Percentiles rank a stretch among this genome's conserved stretches.
Evolutionary conservation across 2,329 filamentous ascomycete species (phyloP).

Genomic region (Aspergillus terreus): DNA sequence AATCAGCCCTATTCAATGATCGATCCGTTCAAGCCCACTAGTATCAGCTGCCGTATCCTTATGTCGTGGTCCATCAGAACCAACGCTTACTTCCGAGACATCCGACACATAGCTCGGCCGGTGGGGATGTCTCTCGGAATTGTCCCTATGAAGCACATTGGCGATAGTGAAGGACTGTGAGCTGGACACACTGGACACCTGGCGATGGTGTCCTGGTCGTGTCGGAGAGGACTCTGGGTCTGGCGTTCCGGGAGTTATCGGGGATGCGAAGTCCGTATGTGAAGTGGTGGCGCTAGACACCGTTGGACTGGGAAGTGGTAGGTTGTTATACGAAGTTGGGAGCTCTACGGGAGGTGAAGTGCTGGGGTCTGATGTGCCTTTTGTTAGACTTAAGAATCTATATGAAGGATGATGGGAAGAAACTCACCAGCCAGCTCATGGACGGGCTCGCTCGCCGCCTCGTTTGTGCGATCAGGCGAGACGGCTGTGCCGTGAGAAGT

Average conservation of each 20-base stretch:
- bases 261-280: conserved; percentile 3
- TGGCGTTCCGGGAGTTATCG: conserved; percentile 3
- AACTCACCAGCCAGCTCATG: neutral
- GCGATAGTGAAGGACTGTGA: conserved; percentile 5
- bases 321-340: conserved; percentile 10
- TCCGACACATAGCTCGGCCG: conserved; percentile 10
- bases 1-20: neutral
- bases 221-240: neutral
- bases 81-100: conserved; percentile 9
- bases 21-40: neutral
- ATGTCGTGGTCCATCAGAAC: conserved; percentile 3
- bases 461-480: neutral
- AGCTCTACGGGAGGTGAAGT: conserved; percentile 7
- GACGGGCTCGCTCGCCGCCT: neutral
- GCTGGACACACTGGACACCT: conserved; percentile 11
- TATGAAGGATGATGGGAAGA: neutral
- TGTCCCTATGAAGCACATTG: conserved; percentile 2
- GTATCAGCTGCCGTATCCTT: neutral
- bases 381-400: neutral
- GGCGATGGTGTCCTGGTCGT: conserved; percentile 7
- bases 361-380: neutral
- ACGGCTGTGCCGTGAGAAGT: neutral
- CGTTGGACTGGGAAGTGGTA: neutral
- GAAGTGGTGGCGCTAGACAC: neutral
- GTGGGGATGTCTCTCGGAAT: neutral